These are phyloP conservation scores for Corylus avellana DNA, from an alignment of 306 rosid genomes.

Conservation along the genomic window DNA sequence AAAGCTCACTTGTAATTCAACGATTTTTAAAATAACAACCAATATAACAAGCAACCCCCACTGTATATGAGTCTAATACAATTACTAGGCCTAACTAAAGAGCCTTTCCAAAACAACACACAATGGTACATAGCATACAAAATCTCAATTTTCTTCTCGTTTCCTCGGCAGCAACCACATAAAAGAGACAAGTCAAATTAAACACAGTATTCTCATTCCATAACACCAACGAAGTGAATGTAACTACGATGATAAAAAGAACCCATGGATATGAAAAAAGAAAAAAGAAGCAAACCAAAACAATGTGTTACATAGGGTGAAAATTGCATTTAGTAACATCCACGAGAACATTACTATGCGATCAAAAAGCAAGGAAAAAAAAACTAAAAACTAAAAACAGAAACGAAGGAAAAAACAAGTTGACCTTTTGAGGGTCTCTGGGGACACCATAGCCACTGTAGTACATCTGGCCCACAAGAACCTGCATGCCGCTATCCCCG, in stretches of 20 bases:
- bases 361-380: background rate
- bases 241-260: background rate
- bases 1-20: background rate
- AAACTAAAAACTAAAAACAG: background rate
- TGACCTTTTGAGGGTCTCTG: slow-evolving; percentile 61
- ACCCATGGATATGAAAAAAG: background rate
- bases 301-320: background rate
- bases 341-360: background rate
- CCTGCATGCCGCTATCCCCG: slow-evolving; percentile 67
- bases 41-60: background rate
- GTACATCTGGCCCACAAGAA: slow-evolving; percentile 80
- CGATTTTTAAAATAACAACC: background rate
- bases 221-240: background rate
- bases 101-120: background rate
- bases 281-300: background rate
- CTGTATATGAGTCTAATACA: background rate
- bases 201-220: background rate
- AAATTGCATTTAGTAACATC: background rate
- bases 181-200: background rate
- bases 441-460: slow-evolving; percentile 74
- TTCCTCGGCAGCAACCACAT: background rate
- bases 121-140: background rate
- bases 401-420: background rate
- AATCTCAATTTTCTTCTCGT: slow-evolving; percentile 3
- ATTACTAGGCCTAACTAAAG: background rate